These are phyloP conservation scores for Arachnomyces sp. DNA, from an alignment of 2,329 filamentous ascomycete species.

Conservation along the genomic window DNA sequence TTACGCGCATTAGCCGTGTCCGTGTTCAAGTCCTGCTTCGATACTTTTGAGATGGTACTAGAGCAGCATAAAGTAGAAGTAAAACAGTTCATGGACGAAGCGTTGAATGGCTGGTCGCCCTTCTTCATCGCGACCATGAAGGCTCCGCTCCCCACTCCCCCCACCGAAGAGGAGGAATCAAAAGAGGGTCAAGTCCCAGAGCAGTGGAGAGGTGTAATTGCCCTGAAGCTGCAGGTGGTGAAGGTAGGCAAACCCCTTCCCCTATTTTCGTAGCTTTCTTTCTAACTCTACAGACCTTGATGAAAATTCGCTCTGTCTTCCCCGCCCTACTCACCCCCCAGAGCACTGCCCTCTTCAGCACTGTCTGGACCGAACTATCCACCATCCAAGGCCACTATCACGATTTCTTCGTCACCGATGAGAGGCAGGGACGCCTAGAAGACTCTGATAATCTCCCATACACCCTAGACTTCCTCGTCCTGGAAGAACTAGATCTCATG, in stretches of 20 bases:
- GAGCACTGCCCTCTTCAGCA: conserved; percentile 72
- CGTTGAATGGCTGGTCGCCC: conserved; percentile 74
- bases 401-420: conserved; percentile 74
- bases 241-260: conserved; percentile 44
- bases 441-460: conserved; percentile 88
- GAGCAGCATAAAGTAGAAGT: conserved; percentile 83
- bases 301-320: conserved; percentile 81
- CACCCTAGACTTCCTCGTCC: conserved; percentile 82
- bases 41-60: conserved; percentile 93
- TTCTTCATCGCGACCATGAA: conserved; percentile 80
- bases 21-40: conserved; percentile 85
- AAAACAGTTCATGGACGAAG: conserved; percentile 80
- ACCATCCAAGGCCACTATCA: conserved; percentile 65
- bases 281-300: conserved; percentile 55
- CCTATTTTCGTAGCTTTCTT: conserved; percentile 4
- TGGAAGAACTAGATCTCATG: conserved; percentile 92
- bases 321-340: conserved; percentile 72
- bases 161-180: conserved; percentile 49
- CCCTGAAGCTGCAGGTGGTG: conserved; percentile 86
- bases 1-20: conserved; percentile 79
- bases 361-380: conserved; percentile 81
- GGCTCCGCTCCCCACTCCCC: conserved; percentile 56
- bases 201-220: conserved; percentile 70
- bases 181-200: conserved; percentile 50
- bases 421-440: conserved; percentile 78